phyloP scores from a whole-genome alignment of 768 basidiomycete species.

The Naematelia encephala region DNA sequence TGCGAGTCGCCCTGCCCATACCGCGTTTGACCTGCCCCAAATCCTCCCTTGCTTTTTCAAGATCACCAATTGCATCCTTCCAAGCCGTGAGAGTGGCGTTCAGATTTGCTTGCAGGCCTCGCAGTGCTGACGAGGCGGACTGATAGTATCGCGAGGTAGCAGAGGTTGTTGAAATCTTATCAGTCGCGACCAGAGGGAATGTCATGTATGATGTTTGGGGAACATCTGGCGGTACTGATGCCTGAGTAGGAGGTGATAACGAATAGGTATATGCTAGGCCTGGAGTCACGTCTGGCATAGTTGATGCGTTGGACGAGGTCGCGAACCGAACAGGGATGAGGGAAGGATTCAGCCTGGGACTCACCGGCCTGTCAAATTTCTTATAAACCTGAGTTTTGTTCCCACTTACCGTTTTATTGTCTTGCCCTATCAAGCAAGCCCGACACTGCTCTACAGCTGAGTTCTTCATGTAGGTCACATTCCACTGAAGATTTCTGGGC shows the following conservation, averaged over 20 bases:
- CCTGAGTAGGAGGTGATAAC: too few relatives aligned
- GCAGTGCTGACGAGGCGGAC: slow-evolving; percentile 13
- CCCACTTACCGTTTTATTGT: too few relatives aligned
- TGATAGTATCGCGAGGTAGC: slow-evolving; percentile 12
- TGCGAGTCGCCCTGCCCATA: slow-evolving; percentile 30
- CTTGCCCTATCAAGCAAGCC: too few relatives aligned
- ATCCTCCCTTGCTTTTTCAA: slow-evolving; percentile 37
- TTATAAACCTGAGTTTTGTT: too few relatives aligned
- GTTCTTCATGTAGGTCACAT: not conserved
- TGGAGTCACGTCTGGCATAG: too few relatives aligned
- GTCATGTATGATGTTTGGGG: too few relatives aligned
- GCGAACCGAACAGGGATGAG: too few relatives aligned
- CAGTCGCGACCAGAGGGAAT: not conserved
- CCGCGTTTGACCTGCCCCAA: slow-evolving; percentile 32
- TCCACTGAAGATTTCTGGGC: not conserved
- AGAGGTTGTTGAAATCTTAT: not conserved
- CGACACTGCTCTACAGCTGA: not conserved
- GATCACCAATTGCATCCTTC: slow-evolving; percentile 41
- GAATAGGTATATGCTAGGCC: too few relatives aligned
- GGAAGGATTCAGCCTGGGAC: too few relatives aligned
- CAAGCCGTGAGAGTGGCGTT: slow-evolving; percentile 35
- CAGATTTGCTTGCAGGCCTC: slow-evolving; percentile 19
- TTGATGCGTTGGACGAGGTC: too few relatives aligned
- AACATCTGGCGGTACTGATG: too few relatives aligned
- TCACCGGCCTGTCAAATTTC: too few relatives aligned